A percentile compares a stretch with the other conserved stretches of the same genome.
phyloP scores from a whole-genome alignment of 441 rosid species.

The Jatropha podagrica region DNA sequence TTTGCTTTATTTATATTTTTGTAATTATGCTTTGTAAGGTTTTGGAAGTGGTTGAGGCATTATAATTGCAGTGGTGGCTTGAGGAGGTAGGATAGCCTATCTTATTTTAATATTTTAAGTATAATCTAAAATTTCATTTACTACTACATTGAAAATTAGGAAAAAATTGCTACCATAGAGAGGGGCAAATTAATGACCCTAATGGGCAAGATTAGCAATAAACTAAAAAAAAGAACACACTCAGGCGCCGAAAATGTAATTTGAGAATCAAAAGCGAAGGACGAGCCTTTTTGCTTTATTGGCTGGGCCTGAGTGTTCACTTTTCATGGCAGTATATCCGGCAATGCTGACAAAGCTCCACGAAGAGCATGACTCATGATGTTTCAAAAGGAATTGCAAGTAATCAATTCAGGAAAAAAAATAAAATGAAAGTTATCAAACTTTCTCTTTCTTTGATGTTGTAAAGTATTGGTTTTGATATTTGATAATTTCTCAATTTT shows the following conservation, averaged over 20 bases:
- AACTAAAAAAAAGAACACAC: background rate
- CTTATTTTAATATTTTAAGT: background rate
- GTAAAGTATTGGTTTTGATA: background rate
- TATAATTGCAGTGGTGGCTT: background rate
- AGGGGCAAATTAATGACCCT: background rate
- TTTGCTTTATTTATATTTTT: background rate
- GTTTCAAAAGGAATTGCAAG: too few relatives aligned
- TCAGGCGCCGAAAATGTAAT: background rate
- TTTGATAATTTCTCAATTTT: background rate
- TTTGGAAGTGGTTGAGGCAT: constrained; percentile 15
- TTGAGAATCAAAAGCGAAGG: background rate
- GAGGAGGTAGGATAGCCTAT: background rate
- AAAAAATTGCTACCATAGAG: background rate
- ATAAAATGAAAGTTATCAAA: too few relatives aligned
- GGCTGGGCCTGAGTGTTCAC: too few relatives aligned
- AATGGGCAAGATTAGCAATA: background rate
- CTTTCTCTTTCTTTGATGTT: background rate
- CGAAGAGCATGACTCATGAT: too few relatives aligned
- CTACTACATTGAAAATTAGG: too few relatives aligned
- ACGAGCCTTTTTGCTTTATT: background rate
- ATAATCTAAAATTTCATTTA: background rate
- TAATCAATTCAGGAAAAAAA: too few relatives aligned
- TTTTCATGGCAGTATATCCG: too few relatives aligned
- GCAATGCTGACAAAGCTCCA: too few relatives aligned
- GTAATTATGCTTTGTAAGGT: background rate